phyloP scores from a whole-genome alignment of 768 basidiomycete species.

The Aureoboletus auriporus region DNA sequence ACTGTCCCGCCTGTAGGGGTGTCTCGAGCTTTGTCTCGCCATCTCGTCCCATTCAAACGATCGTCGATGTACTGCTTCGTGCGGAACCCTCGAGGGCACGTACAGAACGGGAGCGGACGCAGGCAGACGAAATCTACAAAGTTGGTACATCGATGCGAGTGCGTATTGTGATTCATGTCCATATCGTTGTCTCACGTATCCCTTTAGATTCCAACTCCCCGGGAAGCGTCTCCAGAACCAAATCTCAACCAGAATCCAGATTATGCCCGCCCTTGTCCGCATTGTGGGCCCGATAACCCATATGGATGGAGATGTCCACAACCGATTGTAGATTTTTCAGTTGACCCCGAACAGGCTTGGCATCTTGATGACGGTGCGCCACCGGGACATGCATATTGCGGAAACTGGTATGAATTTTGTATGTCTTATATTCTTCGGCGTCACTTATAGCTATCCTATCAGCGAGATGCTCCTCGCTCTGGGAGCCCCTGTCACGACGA shows the following conservation, averaged over 20 bases:
- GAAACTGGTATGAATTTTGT: slow-evolving; percentile 60
- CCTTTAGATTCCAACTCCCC: slow-evolving; percentile 66
- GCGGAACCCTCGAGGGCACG: slow-evolving; percentile 65
- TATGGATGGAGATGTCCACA: slow-evolving; percentile 81
- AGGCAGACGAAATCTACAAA: slow-evolving; percentile 80
- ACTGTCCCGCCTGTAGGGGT: slow-evolving; percentile 78
- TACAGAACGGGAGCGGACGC: slow-evolving; percentile 64
- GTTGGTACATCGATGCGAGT: slow-evolving; percentile 61
- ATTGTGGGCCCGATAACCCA: slow-evolving; percentile 64
- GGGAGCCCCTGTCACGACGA: slow-evolving; percentile 70
- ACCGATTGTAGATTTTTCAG: slow-evolving; percentile 68
- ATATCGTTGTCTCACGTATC: background rate
- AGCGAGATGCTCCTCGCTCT: slow-evolving; percentile 76
- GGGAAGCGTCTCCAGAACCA: slow-evolving; percentile 75
- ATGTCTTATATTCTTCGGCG: background rate
- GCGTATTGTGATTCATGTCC: slow-evolving; percentile 19
- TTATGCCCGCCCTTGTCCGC: slow-evolving; percentile 75
- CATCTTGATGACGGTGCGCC: slow-evolving; percentile 72
- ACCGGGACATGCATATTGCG: slow-evolving; percentile 77
- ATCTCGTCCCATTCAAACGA: slow-evolving; percentile 67
- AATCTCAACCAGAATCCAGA: slow-evolving; percentile 61
- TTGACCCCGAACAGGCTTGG: slow-evolving; percentile 72
- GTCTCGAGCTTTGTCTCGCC: slow-evolving; percentile 64
- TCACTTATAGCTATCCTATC: background rate
- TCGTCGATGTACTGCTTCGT: slow-evolving; percentile 71